Evolutionary conservation across 202 grass and related monocot species (phyloP).

Genomic region (Digitaria exilis): DNA sequence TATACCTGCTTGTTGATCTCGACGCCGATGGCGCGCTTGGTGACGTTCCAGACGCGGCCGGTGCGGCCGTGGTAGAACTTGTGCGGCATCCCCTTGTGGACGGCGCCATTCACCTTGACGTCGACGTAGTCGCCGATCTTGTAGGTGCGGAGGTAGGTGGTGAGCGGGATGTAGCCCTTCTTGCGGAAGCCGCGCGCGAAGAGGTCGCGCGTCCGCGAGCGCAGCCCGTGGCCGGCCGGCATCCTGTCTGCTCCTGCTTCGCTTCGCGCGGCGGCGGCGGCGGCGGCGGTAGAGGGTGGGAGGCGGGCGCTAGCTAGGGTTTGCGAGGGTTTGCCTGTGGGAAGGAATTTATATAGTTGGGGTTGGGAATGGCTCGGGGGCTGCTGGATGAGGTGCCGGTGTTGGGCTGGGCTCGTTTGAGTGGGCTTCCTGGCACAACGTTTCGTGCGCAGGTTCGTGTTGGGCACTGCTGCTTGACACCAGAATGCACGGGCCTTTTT

Average conservation of each 20-base stretch:
- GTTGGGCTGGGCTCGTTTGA: background rate
- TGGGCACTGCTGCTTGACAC: too few relatives aligned
- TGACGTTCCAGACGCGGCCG: conserved; percentile 87
- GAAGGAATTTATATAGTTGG: conserved; percentile 14
- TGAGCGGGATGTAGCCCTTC: conserved; percentile 90
- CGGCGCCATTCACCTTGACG: conserved; percentile 86
- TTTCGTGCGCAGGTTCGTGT: background rate
- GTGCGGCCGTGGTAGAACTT: conserved; percentile 97
- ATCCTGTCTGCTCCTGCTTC: conserved; percentile 52
- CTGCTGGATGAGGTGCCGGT: too few relatives aligned
- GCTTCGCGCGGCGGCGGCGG: conserved; percentile 28
- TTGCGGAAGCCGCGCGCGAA: conserved; percentile 79
- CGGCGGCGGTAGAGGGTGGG: background rate
- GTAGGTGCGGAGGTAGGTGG: conserved; percentile 89
- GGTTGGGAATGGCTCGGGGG: background rate
- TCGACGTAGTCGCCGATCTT: conserved; percentile 85
- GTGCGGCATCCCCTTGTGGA: conserved; percentile 94
- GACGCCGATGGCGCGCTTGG: conserved; percentile 91
- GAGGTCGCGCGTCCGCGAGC: conserved; percentile 76
- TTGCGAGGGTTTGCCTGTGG: conserved; percentile 20
- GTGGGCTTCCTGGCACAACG: background rate
- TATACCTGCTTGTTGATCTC: conserved; percentile 94
- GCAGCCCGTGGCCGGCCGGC: conserved; percentile 86
- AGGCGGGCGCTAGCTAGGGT: conserved; percentile 36
- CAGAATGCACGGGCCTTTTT: too few relatives aligned